Conservation (phyloP, 768 basidiomycete species). For the Tulasnella sp. region DNA sequence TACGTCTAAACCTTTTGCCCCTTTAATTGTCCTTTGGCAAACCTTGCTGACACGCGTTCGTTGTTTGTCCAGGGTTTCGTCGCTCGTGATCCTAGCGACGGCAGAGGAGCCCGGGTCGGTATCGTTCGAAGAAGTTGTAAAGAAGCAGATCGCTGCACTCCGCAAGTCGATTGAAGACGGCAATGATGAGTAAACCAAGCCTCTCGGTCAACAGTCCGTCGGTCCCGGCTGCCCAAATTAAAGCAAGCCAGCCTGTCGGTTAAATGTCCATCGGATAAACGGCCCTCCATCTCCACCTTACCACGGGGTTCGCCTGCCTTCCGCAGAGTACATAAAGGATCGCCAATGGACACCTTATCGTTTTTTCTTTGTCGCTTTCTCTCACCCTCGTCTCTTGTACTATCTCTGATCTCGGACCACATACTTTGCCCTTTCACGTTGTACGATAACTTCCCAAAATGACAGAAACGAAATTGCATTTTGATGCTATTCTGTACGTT, state of each 20-base stretch:
- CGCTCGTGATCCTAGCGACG: constrained; percentile 57
- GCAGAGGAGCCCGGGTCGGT: constrained; percentile 39
- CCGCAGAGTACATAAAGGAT: background rate
- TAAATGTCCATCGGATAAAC: background rate
- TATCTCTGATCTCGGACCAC: background rate
- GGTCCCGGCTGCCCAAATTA: background rate
- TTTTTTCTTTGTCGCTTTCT: background rate
- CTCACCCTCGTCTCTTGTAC: background rate
- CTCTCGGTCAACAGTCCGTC: background rate
- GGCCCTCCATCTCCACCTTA: background rate
- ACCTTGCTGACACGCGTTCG: background rate
- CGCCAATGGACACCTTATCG: background rate
- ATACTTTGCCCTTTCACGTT: background rate
- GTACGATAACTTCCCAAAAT: background rate
- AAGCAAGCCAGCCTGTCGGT: background rate
- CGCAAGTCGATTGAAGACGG: constrained; percentile 56
- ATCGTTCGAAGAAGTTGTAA: constrained; percentile 48
- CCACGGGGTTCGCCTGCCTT: background rate
- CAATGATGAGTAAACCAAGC: background rate
- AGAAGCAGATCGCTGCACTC: constrained; percentile 52
- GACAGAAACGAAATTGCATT: constrained; percentile 10
- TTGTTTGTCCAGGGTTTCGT: constrained; percentile 41
- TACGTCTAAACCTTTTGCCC: constrained; percentile 33
- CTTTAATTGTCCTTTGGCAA: background rate
- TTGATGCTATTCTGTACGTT: constrained; percentile 15